Percentiles rank a stretch among this genome's conserved stretches.
Evolutionary conservation across 257 asterid species (phyloP).

Genomic region (Ajuga chamaepitys): DNA sequence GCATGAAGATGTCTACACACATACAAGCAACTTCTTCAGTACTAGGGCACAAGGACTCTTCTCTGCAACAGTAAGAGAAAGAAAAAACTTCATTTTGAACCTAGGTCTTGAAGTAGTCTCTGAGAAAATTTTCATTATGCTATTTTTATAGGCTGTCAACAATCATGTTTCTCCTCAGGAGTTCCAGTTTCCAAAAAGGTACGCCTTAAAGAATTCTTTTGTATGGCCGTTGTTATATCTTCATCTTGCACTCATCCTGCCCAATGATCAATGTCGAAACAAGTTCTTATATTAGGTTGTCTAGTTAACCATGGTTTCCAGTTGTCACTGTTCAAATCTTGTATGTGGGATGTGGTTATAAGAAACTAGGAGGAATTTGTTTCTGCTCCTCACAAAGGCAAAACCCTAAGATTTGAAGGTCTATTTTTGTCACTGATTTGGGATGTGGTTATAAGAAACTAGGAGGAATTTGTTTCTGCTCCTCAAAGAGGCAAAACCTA

Average conservation of each 20-base stretch:
- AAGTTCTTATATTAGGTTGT: neutral
- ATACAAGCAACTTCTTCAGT: conserved; percentile 29
- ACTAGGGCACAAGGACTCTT: conserved; percentile 33
- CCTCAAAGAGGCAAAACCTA: conserved; percentile 5
- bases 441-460: neutral
- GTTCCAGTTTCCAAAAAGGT: conserved; percentile 40
- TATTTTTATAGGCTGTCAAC: conserved; percentile 41
- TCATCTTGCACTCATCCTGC: conserved; percentile 3
- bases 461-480: neutral
- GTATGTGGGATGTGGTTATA: neutral
- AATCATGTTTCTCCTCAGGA: conserved; percentile 27
- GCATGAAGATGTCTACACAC: conserved; percentile 30
- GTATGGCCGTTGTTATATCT: neutral
- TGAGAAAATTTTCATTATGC: conserved; percentile 12
- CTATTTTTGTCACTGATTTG: no score
- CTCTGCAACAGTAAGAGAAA: conserved; percentile 9
- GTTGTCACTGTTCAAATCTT: neutral
- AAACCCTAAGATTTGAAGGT: no score
- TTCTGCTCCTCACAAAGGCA: no score
- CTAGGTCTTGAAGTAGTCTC: conserved; percentile 12
- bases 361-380: no score
- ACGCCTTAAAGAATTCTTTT: neutral
- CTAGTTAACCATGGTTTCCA: neutral
- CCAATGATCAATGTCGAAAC: conserved; percentile 1
- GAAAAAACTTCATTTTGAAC: conserved; percentile 5